Conservation (phyloP, 371 early-diverging fungal species). For the Mortierella sp. region DNA sequence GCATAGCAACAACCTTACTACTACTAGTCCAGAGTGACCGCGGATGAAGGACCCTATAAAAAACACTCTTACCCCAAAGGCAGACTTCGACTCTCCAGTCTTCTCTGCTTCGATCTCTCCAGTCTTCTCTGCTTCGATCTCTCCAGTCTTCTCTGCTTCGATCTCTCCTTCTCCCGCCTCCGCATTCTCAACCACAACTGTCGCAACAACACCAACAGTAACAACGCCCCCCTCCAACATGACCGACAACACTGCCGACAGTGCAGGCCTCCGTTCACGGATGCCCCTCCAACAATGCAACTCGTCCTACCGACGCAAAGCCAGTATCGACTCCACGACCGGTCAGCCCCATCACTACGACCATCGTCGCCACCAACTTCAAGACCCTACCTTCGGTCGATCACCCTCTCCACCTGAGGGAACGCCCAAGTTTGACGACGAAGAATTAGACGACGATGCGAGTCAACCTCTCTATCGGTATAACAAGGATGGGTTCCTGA, state of each 20-base stretch:
- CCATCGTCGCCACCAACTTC: slow-evolving; percentile 39
- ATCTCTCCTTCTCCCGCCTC: background rate
- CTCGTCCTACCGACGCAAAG: slow-evolving; percentile 37
- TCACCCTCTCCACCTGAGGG: slow-evolving; percentile 45
- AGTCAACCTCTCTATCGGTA: background rate
- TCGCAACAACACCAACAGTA: background rate
- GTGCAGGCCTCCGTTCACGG: background rate
- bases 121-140: too few species aligned
- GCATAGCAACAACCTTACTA: background rate
- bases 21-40: background rate
- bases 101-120: background rate
- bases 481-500: slow-evolving; percentile 14
- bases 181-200: background rate
- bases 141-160: background rate
- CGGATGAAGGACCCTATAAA: slow-evolving; percentile 26
- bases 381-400: slow-evolving; percentile 45
- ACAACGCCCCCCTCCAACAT: background rate
- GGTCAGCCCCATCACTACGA: slow-evolving; percentile 49
- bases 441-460: background rate
- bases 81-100: slow-evolving; percentile 11
- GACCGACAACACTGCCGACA: background rate
- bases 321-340: slow-evolving; percentile 35
- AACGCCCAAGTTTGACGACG: background rate
- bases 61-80: background rate
- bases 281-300: slow-evolving; percentile 29